Evolutionary conservation across 192 early-diverging fungal species (phyloP), one percentile per base, ranked within the genome.

Genomic region (Phycomyces blakesleeanus): DNA sequence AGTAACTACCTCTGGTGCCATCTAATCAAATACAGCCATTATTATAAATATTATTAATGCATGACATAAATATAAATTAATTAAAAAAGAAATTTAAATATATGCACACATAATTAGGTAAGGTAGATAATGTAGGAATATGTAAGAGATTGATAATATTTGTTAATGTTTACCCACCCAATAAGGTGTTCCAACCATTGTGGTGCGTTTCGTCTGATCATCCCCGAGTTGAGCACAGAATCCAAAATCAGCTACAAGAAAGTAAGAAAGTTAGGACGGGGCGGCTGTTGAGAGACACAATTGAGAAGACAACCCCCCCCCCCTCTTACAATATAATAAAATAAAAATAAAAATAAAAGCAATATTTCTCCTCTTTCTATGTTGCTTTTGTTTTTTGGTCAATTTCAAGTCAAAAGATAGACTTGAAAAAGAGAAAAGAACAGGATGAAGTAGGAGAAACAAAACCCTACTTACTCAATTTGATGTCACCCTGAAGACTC

Each of bases 1-100:
- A 57, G 81, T 92, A 21, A 98, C 93, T 2, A 98, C 94, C 75
- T 98, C 96, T 22, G 96, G 96, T 15, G 96, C 93, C 96, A 98
- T 98, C 71, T 73, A 27, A 38, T 53, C 7, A 21, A 61, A n/a
- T 10, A 57, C 38, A 22, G 22, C 12, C 41, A 8, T 15, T 50
- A 8, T 29, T 44, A 41, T 41, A 14, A 41, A 41, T 41, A 41
- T 6, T 6, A 41, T 41, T 6, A 14, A 41, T 41, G 40, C 6
- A 41, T 41, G 14, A 14, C 8, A 41, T 41, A 14, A 14, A 41
- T 41, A 41, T 6, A 14, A 41, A 10, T 6, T 10, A 41, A 10
- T 10, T 10, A 14, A 41, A 10, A 14, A 41, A 41, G 6, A 41
- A 14, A 14, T 10, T 41, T 6, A 41, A 41, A 10, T 10, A 41